A percentile compares a stretch with the other conserved stretches of the same genome.
Conservation (phyloP, 768 basidiomycete genomes). For the Pleurotus djamor region DNA sequence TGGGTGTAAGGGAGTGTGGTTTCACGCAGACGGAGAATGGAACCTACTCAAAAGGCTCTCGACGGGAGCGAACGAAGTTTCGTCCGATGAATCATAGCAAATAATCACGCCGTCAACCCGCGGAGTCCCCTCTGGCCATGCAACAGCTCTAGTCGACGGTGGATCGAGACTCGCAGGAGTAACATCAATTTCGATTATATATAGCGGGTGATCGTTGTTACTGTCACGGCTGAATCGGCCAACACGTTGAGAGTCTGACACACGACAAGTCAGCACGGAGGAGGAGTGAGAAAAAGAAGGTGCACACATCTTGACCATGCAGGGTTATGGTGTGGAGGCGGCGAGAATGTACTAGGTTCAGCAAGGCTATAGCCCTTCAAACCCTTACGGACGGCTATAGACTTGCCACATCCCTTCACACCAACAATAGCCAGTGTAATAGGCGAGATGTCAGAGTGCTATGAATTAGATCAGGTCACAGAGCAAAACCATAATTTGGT, state of each 20-base stretch:
- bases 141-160: conserved; percentile 18
- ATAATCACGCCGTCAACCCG: conserved; percentile 76
- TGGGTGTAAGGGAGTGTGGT: conserved; percentile 6
- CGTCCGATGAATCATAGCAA: conserved; percentile 77
- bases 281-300: conserved; percentile 14
- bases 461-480: not conserved
- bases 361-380: conserved; percentile 59
- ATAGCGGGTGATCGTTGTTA: conserved; percentile 40
- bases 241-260: conserved; percentile 29
- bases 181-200: conserved; percentile 56
- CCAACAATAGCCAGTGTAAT: conserved; percentile 81
- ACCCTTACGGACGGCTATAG: conserved; percentile 76
- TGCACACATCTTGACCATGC: conserved; percentile 39
- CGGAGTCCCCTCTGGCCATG: conserved; percentile 57
- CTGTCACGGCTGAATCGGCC: conserved; percentile 33
- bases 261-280: conserved; percentile 3
- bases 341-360: conserved; percentile 32
- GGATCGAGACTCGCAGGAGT: conserved; percentile 28
- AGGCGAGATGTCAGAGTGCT: conserved; percentile 21
- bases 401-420: conserved; percentile 78
- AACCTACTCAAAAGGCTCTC: conserved; percentile 70
- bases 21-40: not conserved
- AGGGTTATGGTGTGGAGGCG: conserved; percentile 24
- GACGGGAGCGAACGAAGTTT: conserved; percentile 62
- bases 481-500: not conserved